These are phyloP conservation scores for Spirogloea muscicola DNA, from an alignment of 139 green algal species.

Conservation along the genomic window DNA sequence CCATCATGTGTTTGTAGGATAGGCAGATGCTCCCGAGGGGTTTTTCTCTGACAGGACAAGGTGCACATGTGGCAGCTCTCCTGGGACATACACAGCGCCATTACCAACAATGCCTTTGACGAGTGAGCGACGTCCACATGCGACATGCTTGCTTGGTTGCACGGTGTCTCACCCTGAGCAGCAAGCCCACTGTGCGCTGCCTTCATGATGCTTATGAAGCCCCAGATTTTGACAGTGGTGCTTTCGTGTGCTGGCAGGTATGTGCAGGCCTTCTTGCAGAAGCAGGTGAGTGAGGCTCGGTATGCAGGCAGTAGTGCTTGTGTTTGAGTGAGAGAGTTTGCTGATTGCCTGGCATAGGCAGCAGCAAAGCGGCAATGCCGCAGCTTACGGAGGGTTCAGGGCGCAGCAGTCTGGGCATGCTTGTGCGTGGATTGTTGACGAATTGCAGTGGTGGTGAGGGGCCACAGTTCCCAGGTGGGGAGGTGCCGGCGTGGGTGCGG, in stretches of 20 bases:
- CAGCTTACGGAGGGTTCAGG: not conserved
- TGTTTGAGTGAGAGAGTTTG: too few species aligned
- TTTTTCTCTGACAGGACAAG: not conserved
- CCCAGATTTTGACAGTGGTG: constrained; percentile 57
- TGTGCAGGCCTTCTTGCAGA: constrained; percentile 63
- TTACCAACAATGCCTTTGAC: too few species aligned
- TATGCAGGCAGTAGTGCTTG: not conserved
- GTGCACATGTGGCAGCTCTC: constrained; percentile 45
- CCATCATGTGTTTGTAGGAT: not conserved
- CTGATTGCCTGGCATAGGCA: too few species aligned
- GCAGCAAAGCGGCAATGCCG: too few species aligned
- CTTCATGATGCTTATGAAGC: constrained; percentile 12
- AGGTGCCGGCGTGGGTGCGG: constrained; percentile 50
- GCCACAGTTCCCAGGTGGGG: constrained; percentile 62
- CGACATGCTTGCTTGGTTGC: too few species aligned
- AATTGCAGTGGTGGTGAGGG: not conserved
- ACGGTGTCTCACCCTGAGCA: too few species aligned
- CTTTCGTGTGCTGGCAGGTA: constrained; percentile 52
- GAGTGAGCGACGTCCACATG: too few species aligned
- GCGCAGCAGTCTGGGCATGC: not conserved
- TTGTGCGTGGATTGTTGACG: not conserved
- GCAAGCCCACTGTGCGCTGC: constrained; percentile 58
- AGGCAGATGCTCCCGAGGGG: not conserved
- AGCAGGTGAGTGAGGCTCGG: not conserved
- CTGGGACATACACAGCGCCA: constrained; percentile 57